Base-by-base conservation (phyloP, 805 yeast species). In the Ogataea pini region DNA sequence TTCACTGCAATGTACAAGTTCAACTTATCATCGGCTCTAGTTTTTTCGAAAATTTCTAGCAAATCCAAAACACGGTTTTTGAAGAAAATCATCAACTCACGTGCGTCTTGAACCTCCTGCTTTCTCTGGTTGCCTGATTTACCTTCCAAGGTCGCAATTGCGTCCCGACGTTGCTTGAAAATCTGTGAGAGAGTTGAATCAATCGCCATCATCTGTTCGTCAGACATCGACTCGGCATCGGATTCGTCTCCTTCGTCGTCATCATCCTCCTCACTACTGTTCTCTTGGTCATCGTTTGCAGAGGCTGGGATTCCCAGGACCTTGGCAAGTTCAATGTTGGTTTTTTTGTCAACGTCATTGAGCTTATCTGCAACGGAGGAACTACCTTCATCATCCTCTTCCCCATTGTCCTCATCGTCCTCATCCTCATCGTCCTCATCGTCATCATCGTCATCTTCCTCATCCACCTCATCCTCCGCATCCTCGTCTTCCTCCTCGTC, bases 191-290 rank as follows among this genome's bases (percentile, higher is more conserved):
- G 71, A 51, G 89, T 94, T 18, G 77, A 86, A 63, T 92, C 98
- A 58, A 92, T 78, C 17, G 91, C 95, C 84, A 90, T 82, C 98
- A 92, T 92, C 64, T 90, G 90, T 59, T 91, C 97, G 66, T 91
- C 97, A 51, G 91, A 96, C 95, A 90, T 88, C 0, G 92, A 83
- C 56, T 87, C 96, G 44, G 83, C 87, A 20, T 79, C 83, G 6
- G 79, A 77, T 24, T 78, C 79, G 33, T 77, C 83, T 7, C 64
- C 63, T 9, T 73, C 77, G 12, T 69, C 72, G 7, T 68, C 58
- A 54, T 64, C 65, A n/a, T 53, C 60, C 17, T 68, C 70, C n/a
- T n/a, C n/a, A 29, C 71, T 70, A 8, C 28, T 18, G 20, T 39
- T 42, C 4, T 40, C 54, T 7, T 40, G 46, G 6, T 71, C 72